Percentiles rank a stretch among this genome's conserved stretches.
These are phyloP conservation scores for Lycium ferocissimum DNA, from an alignment of 257 asterid species.

Conservation along the genomic window DNA sequence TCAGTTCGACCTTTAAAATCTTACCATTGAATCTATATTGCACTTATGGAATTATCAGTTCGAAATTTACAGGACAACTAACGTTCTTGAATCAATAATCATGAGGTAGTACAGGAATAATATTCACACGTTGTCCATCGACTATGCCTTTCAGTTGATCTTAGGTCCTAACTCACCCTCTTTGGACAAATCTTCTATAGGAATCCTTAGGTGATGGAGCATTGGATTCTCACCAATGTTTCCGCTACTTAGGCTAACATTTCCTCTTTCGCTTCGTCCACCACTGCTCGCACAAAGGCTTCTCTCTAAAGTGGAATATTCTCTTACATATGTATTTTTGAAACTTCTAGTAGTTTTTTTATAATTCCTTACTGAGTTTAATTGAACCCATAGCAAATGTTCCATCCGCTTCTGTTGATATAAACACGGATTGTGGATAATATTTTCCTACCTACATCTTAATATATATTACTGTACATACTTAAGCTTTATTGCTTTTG, in stretches of 20 bases:
- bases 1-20: not conserved
- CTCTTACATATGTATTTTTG: too few relatives aligned
- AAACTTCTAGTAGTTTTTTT: too few relatives aligned
- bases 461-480: not conserved
- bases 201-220: not conserved
- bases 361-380: too few relatives aligned
- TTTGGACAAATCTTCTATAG: not conserved
- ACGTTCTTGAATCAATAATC: not conserved
- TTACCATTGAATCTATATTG: not conserved
- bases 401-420: too few relatives aligned
- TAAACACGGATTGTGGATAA: too few relatives aligned
- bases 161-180: not conserved
- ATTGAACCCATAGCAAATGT: too few relatives aligned
- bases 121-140: not conserved
- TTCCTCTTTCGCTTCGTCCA: not conserved
- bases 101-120: accelerated
- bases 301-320: not conserved
- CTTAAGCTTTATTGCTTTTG: not conserved
- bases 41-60: not conserved
- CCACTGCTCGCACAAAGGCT: not conserved
- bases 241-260: too few relatives aligned
- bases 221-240: not conserved
- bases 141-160: not conserved
- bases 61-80: accelerated
- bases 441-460: not conserved